Evolutionary conservation across 805 yeast species (phyloP).

Genomic region (Metschnikowia matae): DNA sequence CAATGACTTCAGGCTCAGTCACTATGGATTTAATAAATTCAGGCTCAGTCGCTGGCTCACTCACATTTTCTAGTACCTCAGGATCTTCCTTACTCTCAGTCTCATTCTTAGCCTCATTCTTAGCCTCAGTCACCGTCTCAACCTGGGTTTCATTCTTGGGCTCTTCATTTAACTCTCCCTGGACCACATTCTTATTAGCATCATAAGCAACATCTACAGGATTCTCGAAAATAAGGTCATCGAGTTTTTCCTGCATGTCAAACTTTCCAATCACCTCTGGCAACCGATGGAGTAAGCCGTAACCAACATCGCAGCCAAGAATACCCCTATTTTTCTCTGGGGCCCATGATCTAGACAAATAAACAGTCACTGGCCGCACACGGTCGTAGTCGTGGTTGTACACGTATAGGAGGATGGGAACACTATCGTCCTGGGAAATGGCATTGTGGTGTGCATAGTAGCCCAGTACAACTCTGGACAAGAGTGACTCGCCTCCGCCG

Average conservation of each 20-base stretch:
- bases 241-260: neutral
- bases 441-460: conserved; percentile 46
- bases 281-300: conserved; percentile 81
- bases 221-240: neutral
- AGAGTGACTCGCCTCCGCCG: conserved; percentile 80
- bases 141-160: neutral
- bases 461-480: conserved; percentile 62
- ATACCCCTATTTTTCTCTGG: conserved; percentile 59
- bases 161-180: neutral
- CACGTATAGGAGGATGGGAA: conserved; percentile 49
- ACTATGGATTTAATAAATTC: no score
- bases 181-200: neutral
- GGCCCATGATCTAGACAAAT: conserved; percentile 65
- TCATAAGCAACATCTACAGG: neutral
- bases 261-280: conserved; percentile 40
- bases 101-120: no score
- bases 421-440: conserved; percentile 28
- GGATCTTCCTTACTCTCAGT: no score
- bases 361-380: conserved; percentile 82
- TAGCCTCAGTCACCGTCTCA: no score
- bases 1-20: no score
- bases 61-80: no score
- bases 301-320: conserved; percentile 92
- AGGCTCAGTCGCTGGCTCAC: no score
- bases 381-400: conserved; percentile 86